These are phyloP conservation scores for Naganishia kalamii DNA, from an alignment of 768 basidiomycete species.

Conservation along the genomic window DNA sequence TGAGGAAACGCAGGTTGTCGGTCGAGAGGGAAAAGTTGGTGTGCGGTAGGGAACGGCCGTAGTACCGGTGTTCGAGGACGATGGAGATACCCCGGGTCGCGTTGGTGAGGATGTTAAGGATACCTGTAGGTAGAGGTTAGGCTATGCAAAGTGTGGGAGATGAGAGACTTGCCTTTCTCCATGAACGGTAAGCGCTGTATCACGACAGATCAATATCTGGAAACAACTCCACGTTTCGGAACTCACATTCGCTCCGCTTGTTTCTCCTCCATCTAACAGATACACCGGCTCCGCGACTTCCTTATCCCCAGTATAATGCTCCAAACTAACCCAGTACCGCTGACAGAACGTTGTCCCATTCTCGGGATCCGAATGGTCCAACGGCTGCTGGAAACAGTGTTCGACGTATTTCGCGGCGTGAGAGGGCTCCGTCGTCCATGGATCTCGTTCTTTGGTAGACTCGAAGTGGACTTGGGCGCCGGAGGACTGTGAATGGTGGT, in stretches of 20 bases:
- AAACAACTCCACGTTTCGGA: neutral
- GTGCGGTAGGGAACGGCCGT: conserved; percentile 68
- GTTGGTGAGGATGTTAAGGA: conserved; percentile 74
- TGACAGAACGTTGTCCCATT: conserved; percentile 65
- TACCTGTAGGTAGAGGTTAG: conserved; percentile 50
- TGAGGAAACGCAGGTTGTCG: conserved; percentile 77
- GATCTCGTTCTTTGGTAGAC: neutral
- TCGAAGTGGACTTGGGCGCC: neutral
- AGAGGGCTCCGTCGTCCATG: conserved; percentile 11
- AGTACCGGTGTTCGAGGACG: conserved; percentile 82
- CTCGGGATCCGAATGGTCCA: conserved; percentile 67
- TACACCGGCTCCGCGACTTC: conserved; percentile 71
- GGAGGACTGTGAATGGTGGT: neutral
- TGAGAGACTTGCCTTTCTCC: conserved; percentile 50
- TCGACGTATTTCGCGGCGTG: conserved; percentile 17
- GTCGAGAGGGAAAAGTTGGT: conserved; percentile 61
- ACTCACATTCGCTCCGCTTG: conserved; percentile 56
- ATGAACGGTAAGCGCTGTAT: conserved; percentile 51
- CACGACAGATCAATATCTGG: neutral
- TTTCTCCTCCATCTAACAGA: conserved; percentile 89
- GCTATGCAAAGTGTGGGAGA: no score
- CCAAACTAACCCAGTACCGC: conserved; percentile 84
- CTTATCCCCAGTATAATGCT: conserved; percentile 55
- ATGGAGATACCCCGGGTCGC: conserved; percentile 83
- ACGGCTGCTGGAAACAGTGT: conserved; percentile 69